A percentile compares a stretch with the other conserved stretches of the same genome.
Evolutionary conservation across 805 yeast genomes (phyloP).

Genomic region (Priceomyces melissophilus): DNA sequence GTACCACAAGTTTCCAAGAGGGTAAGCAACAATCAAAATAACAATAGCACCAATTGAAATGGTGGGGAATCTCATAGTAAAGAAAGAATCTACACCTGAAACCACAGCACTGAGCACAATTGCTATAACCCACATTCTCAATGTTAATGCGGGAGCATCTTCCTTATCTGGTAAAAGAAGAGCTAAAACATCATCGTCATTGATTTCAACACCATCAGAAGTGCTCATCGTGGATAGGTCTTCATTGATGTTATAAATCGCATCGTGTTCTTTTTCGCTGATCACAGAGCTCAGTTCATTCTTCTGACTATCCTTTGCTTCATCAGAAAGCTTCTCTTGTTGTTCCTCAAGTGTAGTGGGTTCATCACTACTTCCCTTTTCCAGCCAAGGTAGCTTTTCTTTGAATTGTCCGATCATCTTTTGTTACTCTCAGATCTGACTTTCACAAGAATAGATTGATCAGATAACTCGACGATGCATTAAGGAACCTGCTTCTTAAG

Average conservation of each 20-base stretch:
- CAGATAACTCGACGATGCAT: no score
- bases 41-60: conserved; percentile 21
- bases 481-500: no score
- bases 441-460: no score
- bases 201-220: conserved; percentile 7
- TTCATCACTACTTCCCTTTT: no score
- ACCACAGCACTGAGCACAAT: conserved; percentile 13
- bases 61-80: conserved; percentile 22
- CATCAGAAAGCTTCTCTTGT: no score
- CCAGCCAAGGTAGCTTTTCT: no score
- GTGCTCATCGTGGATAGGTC: no score
- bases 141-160: conserved; percentile 7
- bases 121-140: conserved; percentile 18
- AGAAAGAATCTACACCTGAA: conserved; percentile 24
- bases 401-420: no score
- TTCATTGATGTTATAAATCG: neutral
- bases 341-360: no score
- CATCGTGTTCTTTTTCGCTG: neutral
- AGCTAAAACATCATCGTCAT: conserved; percentile 7
- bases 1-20: conserved; percentile 14
- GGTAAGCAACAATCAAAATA: conserved; percentile 22
- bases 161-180: conserved; percentile 7
- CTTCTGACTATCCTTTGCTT: no score
- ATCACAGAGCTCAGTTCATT: no score
- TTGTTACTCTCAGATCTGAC: no score